Percentiles rank a stretch among this genome's conserved stretches.
phyloP scores from a whole-genome alignment of 495 filamentous ascomycete species.

The Trichoderma orchidacearum region DNA sequence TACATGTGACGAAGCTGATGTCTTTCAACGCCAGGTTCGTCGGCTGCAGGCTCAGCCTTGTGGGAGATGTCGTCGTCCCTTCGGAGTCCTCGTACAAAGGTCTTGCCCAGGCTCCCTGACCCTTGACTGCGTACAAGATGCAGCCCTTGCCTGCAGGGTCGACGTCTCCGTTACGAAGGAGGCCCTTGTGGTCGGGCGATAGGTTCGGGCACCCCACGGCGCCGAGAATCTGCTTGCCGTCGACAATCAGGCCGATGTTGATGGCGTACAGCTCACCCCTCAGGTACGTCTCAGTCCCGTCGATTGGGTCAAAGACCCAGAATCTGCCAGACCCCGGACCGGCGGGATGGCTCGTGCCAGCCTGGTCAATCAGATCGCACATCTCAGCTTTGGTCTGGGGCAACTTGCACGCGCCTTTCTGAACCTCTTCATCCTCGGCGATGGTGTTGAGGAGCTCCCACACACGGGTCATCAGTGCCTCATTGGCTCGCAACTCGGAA shows the following conservation, averaged over 20 bases:
- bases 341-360: slow-evolving; percentile 27
- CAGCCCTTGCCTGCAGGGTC: slow-evolving; percentile 38
- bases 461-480: slow-evolving; percentile 34
- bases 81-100: slow-evolving; percentile 17
- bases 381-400: slow-evolving; percentile 39
- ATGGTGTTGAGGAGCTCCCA: slow-evolving; percentile 34
- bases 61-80: slow-evolving; percentile 4
- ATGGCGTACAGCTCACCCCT: slow-evolving; percentile 45
- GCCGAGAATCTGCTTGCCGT: slow-evolving; percentile 20
- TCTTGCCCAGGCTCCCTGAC: slow-evolving; percentile 37
- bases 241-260: slow-evolving; percentile 28
- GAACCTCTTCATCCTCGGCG: slow-evolving; percentile 15
- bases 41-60: slow-evolving; percentile 11
- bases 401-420: slow-evolving; percentile 15
- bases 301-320: slow-evolving; percentile 63
- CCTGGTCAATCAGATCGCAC: slow-evolving; percentile 48
- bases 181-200: slow-evolving; percentile 19
- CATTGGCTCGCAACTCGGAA: slow-evolving; percentile 34
- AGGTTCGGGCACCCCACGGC: slow-evolving; percentile 46
- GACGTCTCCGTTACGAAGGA: slow-evolving; percentile 25
- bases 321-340: slow-evolving; percentile 24
- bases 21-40: slow-evolving; percentile 16
- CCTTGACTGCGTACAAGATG: slow-evolving; percentile 41
- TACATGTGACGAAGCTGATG: slow-evolving; percentile 24
- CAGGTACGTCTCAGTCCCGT: slow-evolving; percentile 57